phyloP scores from a whole-genome alignment of 345 rosid species.

The Hibiscus tridactylites region DNA sequence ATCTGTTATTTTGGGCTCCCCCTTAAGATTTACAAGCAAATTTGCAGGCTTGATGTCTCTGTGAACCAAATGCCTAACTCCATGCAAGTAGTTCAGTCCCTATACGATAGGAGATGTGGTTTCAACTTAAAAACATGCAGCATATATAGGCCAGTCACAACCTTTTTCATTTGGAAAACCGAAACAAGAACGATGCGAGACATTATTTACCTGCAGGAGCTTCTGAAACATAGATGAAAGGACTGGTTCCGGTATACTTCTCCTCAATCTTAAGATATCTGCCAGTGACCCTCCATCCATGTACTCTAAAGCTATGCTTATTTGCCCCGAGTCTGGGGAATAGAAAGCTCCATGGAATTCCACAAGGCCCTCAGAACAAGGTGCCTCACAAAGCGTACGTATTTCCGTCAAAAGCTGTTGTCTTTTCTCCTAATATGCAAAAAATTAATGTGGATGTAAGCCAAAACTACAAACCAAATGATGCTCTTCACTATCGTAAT shows the following conservation, averaged over 20 bases:
- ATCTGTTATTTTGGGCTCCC: conserved; percentile 93
- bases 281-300: conserved; percentile 98
- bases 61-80: conserved; percentile 83
- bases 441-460: background rate
- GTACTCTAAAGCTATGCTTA: conserved; percentile 93
- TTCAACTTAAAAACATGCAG: conserved; percentile 10
- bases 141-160: background rate
- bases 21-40: conserved; percentile 85
- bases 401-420: conserved; percentile 92
- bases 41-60: conserved; percentile 98
- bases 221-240: conserved; percentile 84
- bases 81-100: conserved; percentile 92
- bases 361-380: conserved; percentile 84
- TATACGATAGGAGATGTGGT: conserved; percentile 8
- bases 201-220: conserved; percentile 55
- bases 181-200: background rate
- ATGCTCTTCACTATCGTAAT: background rate
- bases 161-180: conserved; percentile 7
- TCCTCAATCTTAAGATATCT: conserved; percentile 52
- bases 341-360: conserved; percentile 96
- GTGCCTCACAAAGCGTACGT: conserved; percentile 89
- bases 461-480: background rate
- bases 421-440: conserved; percentile 69
- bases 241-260: conserved; percentile 73
- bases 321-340: conserved; percentile 88